Percentiles rank a stretch among this genome's conserved stretches.
phyloP scores from a whole-genome alignment of 371 early-diverging fungal species.

The Rhizomucor miehei region DNA sequence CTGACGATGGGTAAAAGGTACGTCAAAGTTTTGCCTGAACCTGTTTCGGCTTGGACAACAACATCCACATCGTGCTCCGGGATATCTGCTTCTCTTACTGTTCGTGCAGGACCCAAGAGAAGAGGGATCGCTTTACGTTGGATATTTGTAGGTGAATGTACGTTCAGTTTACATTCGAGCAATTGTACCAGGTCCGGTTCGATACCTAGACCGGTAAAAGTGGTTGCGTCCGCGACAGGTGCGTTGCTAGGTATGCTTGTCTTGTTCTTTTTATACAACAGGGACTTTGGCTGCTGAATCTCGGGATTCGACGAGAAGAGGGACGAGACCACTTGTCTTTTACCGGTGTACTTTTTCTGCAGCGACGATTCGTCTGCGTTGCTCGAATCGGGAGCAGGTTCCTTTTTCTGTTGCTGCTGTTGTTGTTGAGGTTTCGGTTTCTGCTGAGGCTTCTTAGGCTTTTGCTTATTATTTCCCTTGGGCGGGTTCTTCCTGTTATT shows the following conservation, averaged over 20 bases:
- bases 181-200: constrained; percentile 62
- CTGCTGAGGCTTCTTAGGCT: too few relatives aligned
- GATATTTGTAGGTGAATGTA: constrained; percentile 68
- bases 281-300: constrained; percentile 28
- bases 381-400: too few relatives aligned
- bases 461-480: too few relatives aligned
- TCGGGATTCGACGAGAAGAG: constrained; percentile 58
- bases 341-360: constrained; percentile 47
- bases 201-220: constrained; percentile 77
- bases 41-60: constrained; percentile 94
- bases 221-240: constrained; percentile 45
- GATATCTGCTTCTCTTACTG: constrained; percentile 21
- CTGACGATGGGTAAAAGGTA: constrained; percentile 88
- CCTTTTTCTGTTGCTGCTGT: too few relatives aligned
- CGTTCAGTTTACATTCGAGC: constrained; percentile 60
- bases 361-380: constrained; percentile 15
- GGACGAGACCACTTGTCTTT: constrained; percentile 54
- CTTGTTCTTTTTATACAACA: constrained; percentile 24
- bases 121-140: constrained; percentile 71
- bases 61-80: constrained; percentile 66
- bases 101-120: constrained; percentile 48
- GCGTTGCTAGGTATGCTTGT: constrained; percentile 55
- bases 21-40: constrained; percentile 98
- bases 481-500: too few relatives aligned
- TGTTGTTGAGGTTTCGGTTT: too few relatives aligned